phyloP scores from a whole-genome alignment of 2,329 filamentous ascomycete genomes.

The Atkinsonella hypoxylon region DNA sequence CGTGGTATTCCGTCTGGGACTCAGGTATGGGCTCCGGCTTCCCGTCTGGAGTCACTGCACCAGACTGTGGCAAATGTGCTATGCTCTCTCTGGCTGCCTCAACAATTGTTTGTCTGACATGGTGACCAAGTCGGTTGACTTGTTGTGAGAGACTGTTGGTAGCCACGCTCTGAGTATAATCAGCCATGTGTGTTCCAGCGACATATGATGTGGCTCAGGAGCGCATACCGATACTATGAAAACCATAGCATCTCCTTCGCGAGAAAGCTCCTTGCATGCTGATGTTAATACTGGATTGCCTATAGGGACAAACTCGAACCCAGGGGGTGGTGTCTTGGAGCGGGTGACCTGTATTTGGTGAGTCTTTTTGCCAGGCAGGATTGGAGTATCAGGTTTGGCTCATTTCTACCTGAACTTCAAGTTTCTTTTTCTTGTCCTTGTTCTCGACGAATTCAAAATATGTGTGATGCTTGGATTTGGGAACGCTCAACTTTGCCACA shows the following conservation, averaged over 20 bases:
- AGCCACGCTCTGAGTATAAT: slow-evolving; percentile 10
- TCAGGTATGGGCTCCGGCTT: slow-evolving; percentile 47
- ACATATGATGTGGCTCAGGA: neutral
- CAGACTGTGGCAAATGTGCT: slow-evolving; percentile 15
- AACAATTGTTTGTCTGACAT: slow-evolving; percentile 47
- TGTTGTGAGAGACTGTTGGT: slow-evolving; percentile 35
- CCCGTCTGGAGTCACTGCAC: slow-evolving; percentile 14
- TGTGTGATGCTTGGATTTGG: slow-evolving; percentile 44
- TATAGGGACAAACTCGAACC: slow-evolving; percentile 50
- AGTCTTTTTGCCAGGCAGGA: slow-evolving; percentile 14
- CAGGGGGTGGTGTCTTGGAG: slow-evolving; percentile 40
- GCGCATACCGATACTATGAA: slow-evolving; percentile 50
- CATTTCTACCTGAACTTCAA: slow-evolving; percentile 45
- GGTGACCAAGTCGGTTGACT: slow-evolving; percentile 47
- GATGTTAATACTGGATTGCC: slow-evolving; percentile 49
- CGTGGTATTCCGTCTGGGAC: slow-evolving; percentile 46
- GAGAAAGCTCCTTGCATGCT: slow-evolving; percentile 52
- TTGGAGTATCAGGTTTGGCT: slow-evolving; percentile 9
- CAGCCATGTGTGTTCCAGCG: neutral
- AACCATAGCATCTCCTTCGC: slow-evolving; percentile 49
- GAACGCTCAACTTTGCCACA: slow-evolving; percentile 25
- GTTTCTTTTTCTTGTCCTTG: slow-evolving; percentile 50
- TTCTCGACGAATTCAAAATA: slow-evolving; percentile 56
- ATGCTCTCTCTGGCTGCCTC: slow-evolving; percentile 35
- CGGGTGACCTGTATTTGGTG: slow-evolving; percentile 36